Conservation (phyloP, 2,329 filamentous ascomycete genomes). For the Incumbomyces lentus region DNA sequence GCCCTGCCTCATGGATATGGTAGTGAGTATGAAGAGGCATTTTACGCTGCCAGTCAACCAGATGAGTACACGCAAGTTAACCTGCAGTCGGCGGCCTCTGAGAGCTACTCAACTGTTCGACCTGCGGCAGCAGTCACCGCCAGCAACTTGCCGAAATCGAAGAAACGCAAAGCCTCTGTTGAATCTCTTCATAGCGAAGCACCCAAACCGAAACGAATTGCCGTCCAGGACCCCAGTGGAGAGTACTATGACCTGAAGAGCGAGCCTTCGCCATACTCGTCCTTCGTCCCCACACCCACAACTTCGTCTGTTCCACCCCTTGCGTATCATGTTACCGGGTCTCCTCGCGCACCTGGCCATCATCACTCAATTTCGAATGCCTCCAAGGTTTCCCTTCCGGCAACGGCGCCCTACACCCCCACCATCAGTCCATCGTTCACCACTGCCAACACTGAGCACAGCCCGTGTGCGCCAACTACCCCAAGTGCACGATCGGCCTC, state of each 20-base stretch:
- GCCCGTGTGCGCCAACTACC: conserved; percentile 32
- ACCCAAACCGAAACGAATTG: conserved; percentile 2
- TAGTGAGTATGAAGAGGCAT: background rate
- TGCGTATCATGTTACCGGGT: conserved; percentile 28
- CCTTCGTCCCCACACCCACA: conserved; percentile 41
- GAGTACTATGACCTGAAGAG: conserved; percentile 43
- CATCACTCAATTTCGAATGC: conserved; percentile 34
- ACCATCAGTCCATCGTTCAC: conserved; percentile 35
- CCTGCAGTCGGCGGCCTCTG: background rate
- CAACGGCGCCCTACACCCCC: conserved; percentile 39
- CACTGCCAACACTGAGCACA: conserved; percentile 35
- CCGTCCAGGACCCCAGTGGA: conserved; percentile 41
- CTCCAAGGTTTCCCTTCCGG: conserved; percentile 35
- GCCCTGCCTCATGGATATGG: conserved; percentile 1
- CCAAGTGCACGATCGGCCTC: conserved; percentile 29
- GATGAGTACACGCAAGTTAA: background rate
- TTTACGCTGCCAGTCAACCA: background rate
- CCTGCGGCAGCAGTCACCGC: background rate
- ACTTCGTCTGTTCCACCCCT: conserved; percentile 31
- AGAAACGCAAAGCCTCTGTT: conserved; percentile 47
- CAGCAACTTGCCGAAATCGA: conserved; percentile 17
- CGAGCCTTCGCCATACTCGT: conserved; percentile 35
- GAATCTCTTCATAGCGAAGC: conserved; percentile 35
- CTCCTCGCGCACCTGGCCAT: conserved; percentile 32
- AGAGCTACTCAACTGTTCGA: conserved; percentile 1